Evolutionary conservation across 352 stramenopile species (phyloP), one percentile per base, ranked within the genome.

Genomic region (Globisporangium acanthophoron): DNA sequence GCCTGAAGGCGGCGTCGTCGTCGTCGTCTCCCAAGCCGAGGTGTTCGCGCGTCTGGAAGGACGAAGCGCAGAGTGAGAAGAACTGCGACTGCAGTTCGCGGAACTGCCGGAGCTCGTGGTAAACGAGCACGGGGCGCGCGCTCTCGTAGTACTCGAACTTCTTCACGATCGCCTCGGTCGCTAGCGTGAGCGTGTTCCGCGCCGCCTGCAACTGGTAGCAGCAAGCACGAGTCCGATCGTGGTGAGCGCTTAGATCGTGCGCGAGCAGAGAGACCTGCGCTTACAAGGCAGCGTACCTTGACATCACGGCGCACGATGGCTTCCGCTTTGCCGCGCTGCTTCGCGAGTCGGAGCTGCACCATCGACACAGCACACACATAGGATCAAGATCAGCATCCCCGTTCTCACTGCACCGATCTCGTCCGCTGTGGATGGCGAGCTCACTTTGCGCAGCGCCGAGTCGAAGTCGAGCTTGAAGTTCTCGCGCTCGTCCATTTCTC

Each of bases 391-490:
- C 31, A 39, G 16, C 1, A 15, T 9, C 11, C 9, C 12, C 20
- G 44, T 15, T 9, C 44, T 27, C 43, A 5, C n/a, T 37, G 33
- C 33, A 37, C 33, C 5, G 33, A 37, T 3, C 18, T 11, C 18
- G 15, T 11, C 15, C 21, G 41, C 13, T 8, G 13, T 13, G 20
- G 15, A 45, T 11, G 12, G 13, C 18, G 43, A 18, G 20, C 41
- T 33, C 43, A 69, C 61, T 47, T 71, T 71, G 37, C 66, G 63
- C 16, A 66, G 58, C 2, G 63, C 63, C 29, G 63, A 74, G 48
- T 74, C 63, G 43, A 66, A 74, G 54, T 73, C 66, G 44, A 74
- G 64, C 35, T 71, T 74, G 51, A 59, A 29, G 31, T 71, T 65
- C 56, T 71, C 63, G 15, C 59, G 63, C 20, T 62, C 47, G 31